A percentile compares a stretch with the other conserved stretches of the same genome.
phyloP scores from a whole-genome alignment of 164 flowering plant genomes.

The Sedum album region DNA sequence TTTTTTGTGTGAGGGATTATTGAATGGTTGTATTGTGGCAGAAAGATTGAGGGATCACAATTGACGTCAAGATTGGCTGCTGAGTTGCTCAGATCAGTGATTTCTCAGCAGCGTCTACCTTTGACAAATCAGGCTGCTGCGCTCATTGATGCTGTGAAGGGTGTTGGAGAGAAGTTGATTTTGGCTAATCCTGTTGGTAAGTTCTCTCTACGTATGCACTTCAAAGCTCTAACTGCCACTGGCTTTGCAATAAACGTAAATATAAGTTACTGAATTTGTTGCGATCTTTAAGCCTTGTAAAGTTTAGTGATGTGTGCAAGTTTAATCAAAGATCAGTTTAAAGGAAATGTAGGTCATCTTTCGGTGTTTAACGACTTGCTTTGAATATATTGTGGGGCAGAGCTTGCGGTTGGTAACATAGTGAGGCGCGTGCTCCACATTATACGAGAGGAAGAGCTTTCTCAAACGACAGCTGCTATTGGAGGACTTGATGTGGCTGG shows the following conservation, averaged over 20 bases:
- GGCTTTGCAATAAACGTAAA: background rate
- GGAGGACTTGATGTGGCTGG: slow-evolving; percentile 59
- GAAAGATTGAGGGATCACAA: slow-evolving; percentile 92
- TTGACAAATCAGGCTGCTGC: slow-evolving; percentile 79
- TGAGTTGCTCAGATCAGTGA: slow-evolving; percentile 78
- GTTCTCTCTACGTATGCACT: background rate
- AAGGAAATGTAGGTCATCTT: background rate
- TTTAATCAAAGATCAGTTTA: background rate
- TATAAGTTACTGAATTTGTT: background rate
- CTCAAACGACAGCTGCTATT: slow-evolving; percentile 70
- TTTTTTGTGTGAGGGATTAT: background rate
- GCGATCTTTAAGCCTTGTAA: background rate
- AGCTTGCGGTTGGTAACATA: slow-evolving; percentile 95
- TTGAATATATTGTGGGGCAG: slow-evolving; percentile 30
- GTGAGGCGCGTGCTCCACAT: slow-evolving; percentile 93
- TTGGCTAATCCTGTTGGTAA: slow-evolving; percentile 94
- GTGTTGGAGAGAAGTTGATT: slow-evolving; percentile 75
- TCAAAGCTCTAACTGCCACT: background rate
- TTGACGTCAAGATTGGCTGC: slow-evolving; percentile 82
- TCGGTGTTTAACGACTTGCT: background rate
- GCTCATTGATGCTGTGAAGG: slow-evolving; percentile 66
- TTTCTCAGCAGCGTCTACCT: slow-evolving; percentile 83
- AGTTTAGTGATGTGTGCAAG: background rate
- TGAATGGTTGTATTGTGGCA: slow-evolving; percentile 19
- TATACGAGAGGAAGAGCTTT: slow-evolving; percentile 91